Evolutionary conservation across 345 rosid genomes (phyloP).

Genomic region (Bretschneidera sinensis): DNA sequence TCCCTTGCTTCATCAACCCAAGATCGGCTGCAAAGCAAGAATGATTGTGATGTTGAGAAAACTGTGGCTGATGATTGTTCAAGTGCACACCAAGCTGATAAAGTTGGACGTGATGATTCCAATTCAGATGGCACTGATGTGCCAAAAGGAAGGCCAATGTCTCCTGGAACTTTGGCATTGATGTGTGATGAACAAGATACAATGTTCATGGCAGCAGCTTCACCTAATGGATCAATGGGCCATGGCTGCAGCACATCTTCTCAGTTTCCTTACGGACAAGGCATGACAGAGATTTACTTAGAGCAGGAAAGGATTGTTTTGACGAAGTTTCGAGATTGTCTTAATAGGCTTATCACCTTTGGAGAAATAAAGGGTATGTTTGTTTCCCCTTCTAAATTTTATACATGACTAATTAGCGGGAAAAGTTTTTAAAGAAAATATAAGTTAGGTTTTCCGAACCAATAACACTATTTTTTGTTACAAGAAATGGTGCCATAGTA

Average conservation of each 20-base stretch:
- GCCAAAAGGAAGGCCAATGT: slow-evolving; percentile 74
- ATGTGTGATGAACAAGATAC: slow-evolving; percentile 98
- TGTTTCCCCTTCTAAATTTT: slow-evolving; percentile 6
- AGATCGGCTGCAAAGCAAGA: slow-evolving; percentile 43
- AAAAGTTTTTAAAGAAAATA: no score
- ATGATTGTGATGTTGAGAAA: slow-evolving; percentile 43
- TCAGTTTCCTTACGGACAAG: slow-evolving; percentile 48
- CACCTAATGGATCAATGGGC: slow-evolving; percentile 51
- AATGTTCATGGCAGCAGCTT: slow-evolving; percentile 65
- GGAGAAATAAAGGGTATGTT: slow-evolving; percentile 84
- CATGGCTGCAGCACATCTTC: slow-evolving; percentile 44
- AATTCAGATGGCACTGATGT: slow-evolving; percentile 51
- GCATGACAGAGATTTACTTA: slow-evolving; percentile 54
- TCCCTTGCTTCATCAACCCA: slow-evolving; percentile 53
- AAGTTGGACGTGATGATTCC: slow-evolving; percentile 42
- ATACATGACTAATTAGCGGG: no score
- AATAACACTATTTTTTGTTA: background rate
- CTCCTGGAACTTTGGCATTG: slow-evolving; percentile 96
- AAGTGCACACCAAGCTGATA: slow-evolving; percentile 49
- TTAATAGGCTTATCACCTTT: slow-evolving; percentile 70
- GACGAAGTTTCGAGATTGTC: slow-evolving; percentile 79
- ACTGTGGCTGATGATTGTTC: slow-evolving; percentile 45
- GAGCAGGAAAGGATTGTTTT: slow-evolving; percentile 84
- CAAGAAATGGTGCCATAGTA: background rate
- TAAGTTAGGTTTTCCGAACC: background rate